Base-by-base conservation (phyloP, 1,284 basidiomycete genomes). In the Somion occarium region DNA sequence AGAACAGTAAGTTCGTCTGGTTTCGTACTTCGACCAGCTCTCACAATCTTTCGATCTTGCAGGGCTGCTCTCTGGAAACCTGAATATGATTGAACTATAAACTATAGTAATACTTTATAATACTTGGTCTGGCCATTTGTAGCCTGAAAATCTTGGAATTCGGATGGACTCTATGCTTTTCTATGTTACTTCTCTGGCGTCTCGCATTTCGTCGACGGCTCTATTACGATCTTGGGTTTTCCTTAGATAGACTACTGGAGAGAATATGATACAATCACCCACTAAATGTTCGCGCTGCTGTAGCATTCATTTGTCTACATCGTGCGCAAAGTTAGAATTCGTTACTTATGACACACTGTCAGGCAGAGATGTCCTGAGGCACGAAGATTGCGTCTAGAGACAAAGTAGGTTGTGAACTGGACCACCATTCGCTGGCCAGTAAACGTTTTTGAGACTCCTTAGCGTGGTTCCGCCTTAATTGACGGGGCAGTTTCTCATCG, bases 1-100 rank as follows among this genome's bases (percentile, higher is more conserved):
- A 98, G 74, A 97, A 97, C 78, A 89, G 83, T 83, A 51, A 55
- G 80, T 71, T 2, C 4, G 3, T 22, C 30, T 7, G 15, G 24
- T 15, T 39, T 27, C 18, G 15, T 7, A 15, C 15, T 24, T 24
- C 12, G 18, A 20, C 23, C 11, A 22, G 27, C 27, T 13, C 52
- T 50, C 23, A 50, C 25, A 2, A 3, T 39, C 13, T 18, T 9
- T 15, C 20, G 12, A 11, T 27, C 39, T 26, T 12, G 4, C 50
- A 59, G 58, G 64, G 42, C 49, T 64, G 26, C 61, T 66, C 46
- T 65, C 64, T 23, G 64, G 64, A 25, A 65, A 65, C 54, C 49
- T 65, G 49, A 65, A 62, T 26, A 59, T 65, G 57, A 64, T 62
- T 30, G 62, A 53, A 52, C 41, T 55, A 27, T 55, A 52, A 52